These are phyloP conservation scores for Neocatenulostroma microsporum DNA, from an alignment of 2,329 filamentous ascomycete genomes.

Conservation along the genomic window DNA sequence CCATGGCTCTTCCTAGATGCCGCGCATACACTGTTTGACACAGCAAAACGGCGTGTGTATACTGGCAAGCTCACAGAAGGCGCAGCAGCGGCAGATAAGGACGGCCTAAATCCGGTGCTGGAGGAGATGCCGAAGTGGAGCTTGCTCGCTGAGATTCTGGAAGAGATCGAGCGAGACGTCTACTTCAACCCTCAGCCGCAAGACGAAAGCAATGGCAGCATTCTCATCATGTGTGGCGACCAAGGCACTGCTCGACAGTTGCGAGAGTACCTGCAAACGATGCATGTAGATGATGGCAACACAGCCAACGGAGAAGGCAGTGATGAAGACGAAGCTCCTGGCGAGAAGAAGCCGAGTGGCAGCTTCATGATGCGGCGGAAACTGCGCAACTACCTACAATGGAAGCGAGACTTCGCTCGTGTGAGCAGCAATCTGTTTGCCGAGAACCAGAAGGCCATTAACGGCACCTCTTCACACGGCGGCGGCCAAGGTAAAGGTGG, in stretches of 20 bases:
- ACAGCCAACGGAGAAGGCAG: slow-evolving; percentile 39
- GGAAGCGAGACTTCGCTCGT: slow-evolving; percentile 83
- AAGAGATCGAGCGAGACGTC: slow-evolving; percentile 85
- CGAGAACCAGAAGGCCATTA: slow-evolving; percentile 70
- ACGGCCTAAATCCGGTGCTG: slow-evolving; percentile 69
- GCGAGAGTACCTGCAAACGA: slow-evolving; percentile 82
- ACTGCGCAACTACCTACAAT: slow-evolving; percentile 75
- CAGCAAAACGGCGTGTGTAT: slow-evolving; percentile 81
- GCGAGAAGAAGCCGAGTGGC: slow-evolving; percentile 54
- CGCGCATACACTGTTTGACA: slow-evolving; percentile 87
- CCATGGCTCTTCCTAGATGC: slow-evolving; percentile 96
- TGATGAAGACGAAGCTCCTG: slow-evolving; percentile 38
- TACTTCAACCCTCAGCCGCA: slow-evolving; percentile 70
- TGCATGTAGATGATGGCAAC: slow-evolving; percentile 52
- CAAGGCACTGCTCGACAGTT: slow-evolving; percentile 79
- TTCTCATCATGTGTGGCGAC: slow-evolving; percentile 92
- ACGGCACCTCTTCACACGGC: slow-evolving; percentile 47
- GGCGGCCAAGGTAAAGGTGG: slow-evolving; percentile 40
- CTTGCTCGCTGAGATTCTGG: slow-evolving; percentile 77
- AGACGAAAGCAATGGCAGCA: slow-evolving; percentile 83
- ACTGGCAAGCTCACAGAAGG: slow-evolving; percentile 60
- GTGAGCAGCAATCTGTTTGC: slow-evolving; percentile 71
- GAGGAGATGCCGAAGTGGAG: slow-evolving; percentile 95
- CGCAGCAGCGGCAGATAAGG: slow-evolving; percentile 42
- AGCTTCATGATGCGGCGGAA: slow-evolving; percentile 85